Conservation (phyloP, 2,329 filamentous ascomycete species). For the Penicillium fuscoglaucum region DNA sequence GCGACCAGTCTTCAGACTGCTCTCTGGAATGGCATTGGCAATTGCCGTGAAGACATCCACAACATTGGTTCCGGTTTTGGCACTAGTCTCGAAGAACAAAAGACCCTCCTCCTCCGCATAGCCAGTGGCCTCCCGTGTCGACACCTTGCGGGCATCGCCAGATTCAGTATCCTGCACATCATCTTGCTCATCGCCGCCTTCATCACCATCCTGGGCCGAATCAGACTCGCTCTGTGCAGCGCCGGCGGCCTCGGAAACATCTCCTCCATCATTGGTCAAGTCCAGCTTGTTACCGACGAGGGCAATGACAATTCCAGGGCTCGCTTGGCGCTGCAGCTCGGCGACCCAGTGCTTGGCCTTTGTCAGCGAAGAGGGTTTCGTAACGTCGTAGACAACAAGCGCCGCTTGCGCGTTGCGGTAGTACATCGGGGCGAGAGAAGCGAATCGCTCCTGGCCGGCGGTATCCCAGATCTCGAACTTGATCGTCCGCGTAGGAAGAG, state of each 20-base stretch:
- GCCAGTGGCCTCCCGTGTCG: slow-evolving; percentile 83
- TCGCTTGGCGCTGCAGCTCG: slow-evolving; percentile 93
- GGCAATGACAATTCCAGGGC: slow-evolving; percentile 93
- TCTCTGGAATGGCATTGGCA: slow-evolving; percentile 96
- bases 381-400: slow-evolving; percentile 97
- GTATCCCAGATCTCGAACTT: slow-evolving; percentile 96
- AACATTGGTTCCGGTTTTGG: slow-evolving; percentile 93
- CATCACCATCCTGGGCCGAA: slow-evolving; percentile 35
- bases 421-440: slow-evolving; percentile 97
- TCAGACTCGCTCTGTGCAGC: slow-evolving; percentile 43
- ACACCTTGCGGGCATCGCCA: slow-evolving; percentile 80
- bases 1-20: slow-evolving; percentile 84
- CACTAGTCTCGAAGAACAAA: slow-evolving; percentile 96
- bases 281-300: slow-evolving; percentile 97
- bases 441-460: slow-evolving; percentile 95
- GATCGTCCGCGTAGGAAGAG: slow-evolving; percentile 79
- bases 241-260: slow-evolving; percentile 39
- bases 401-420: slow-evolving; percentile 98
- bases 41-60: slow-evolving; percentile 97
- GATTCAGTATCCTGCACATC: slow-evolving; percentile 62
- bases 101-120: slow-evolving; percentile 95
- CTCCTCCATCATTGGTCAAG: slow-evolving; percentile 64
- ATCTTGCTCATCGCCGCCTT: slow-evolving; percentile 50
- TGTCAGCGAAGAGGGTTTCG: slow-evolving; percentile 89
- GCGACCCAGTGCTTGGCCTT: slow-evolving; percentile 99